Base-by-base conservation (phyloP, 805 yeast species). In the Starmerella kuoi region DNA sequence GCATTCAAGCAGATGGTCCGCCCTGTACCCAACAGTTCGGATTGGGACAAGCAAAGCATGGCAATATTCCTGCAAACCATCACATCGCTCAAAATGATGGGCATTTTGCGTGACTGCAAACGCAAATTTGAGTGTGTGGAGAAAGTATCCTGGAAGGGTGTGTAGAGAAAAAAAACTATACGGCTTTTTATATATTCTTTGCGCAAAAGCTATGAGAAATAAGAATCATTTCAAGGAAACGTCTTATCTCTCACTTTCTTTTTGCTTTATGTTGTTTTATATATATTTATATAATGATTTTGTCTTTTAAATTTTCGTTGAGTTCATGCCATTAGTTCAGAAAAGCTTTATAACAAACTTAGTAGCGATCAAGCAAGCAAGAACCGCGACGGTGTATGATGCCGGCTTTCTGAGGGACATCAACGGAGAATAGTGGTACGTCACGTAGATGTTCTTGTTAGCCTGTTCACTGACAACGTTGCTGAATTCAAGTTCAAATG, bases 41-140 rank as follows among this genome's bases (percentile, higher is more conserved):
- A 46, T 22, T 81, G 91, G 85, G 78, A 77, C 35, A 71, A 73
- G 46, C 52, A 77, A 36, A 62, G 76, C 0, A 64, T 80, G 50
- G 72, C 84, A 3, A 74, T 91, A 74, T 86, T 86, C 56, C 62
- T 81, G 46, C 87, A 81, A 51, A 76, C 76, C 17, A 67, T 87
- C 37, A 72, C 72, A 21, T 94, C 85, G 55, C 64, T 86, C 45
- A 73, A 75, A 44, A 63, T 72, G 48, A 62, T 81, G 42, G 95
- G 95, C 0, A 61, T 83, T 36, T 56, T 84, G 17, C 76, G 75
- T 49, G 79, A 77, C 40, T 62, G 64, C 20, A 68, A 67, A 49
- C 61, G 76, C 14, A 76, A 75, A 57, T 72, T 74, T 24, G 86
- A 81, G 51, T 66, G 69, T 42, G 64, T 82, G 32, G 88, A 82